Evolutionary conservation across 2,329 filamentous ascomycete species (phyloP).

Genomic region (Talaromyces piceae): DNA sequence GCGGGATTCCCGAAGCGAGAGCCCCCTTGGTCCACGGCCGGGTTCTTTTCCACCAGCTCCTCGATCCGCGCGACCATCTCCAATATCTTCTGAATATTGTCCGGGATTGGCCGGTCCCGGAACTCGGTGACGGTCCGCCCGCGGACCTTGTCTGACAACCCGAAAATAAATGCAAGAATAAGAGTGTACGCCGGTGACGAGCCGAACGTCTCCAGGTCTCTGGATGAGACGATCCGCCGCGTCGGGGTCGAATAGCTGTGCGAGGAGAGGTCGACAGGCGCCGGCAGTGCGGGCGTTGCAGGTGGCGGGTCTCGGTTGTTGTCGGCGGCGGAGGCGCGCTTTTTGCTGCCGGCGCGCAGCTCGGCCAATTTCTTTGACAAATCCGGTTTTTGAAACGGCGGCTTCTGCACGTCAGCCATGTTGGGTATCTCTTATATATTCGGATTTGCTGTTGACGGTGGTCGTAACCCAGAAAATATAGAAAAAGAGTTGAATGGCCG

Average conservation of each 20-base stretch:
- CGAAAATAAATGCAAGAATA: conserved; percentile 77
- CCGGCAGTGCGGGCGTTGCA: conserved; percentile 64
- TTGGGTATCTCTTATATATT: not conserved
- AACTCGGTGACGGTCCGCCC: conserved; percentile 24
- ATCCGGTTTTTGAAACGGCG: conserved; percentile 18
- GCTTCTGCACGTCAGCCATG: conserved; percentile 11
- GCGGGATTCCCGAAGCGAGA: conserved; percentile 92
- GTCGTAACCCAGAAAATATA: not conserved
- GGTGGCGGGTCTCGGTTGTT: conserved; percentile 53
- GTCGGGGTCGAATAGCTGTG: conserved; percentile 60
- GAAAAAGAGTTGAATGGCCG: no score
- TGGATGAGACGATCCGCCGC: conserved; percentile 70
- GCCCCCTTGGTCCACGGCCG: conserved; percentile 76
- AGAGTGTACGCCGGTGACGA: conserved; percentile 67
- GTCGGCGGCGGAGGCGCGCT: conserved; percentile 18
- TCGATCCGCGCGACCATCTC: conserved; percentile 64
- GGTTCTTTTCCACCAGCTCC: conserved; percentile 58
- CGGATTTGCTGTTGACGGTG: not conserved
- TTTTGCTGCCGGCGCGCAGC: conserved; percentile 29
- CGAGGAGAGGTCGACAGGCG: conserved; percentile 55
- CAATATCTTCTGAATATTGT: conserved; percentile 57
- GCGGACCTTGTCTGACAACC: conserved; percentile 73
- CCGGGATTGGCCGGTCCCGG: conserved; percentile 40
- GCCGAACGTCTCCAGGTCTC: conserved; percentile 76
- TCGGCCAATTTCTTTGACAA: conserved; percentile 35